Percentiles rank a stretch among this genome's conserved stretches.
These are phyloP conservation scores for Pugionium dolabratum DNA, from an alignment of 345 rosid species.

Conservation along the genomic window DNA sequence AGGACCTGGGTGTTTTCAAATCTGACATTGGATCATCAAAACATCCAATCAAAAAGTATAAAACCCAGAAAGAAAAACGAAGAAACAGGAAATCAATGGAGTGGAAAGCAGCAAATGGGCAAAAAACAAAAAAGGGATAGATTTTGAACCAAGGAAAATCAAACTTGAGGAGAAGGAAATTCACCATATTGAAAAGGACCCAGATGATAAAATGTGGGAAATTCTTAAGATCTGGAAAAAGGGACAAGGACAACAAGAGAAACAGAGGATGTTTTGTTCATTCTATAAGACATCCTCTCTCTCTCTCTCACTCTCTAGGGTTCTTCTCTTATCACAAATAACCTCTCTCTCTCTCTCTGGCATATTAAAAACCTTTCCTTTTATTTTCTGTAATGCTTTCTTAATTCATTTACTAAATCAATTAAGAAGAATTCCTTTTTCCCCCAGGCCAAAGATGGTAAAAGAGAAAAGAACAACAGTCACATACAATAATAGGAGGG, in stretches of 20 bases:
- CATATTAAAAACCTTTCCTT: slow-evolving; percentile 59
- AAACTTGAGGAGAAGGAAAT: slow-evolving; percentile 28
- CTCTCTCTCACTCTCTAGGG: slow-evolving; percentile 36
- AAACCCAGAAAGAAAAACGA: slow-evolving; percentile 22
- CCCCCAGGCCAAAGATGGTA: slow-evolving; percentile 38
- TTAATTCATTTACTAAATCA: slow-evolving; percentile 39
- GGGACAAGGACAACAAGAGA: slow-evolving; percentile 51
- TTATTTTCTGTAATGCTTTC: slow-evolving; percentile 41
- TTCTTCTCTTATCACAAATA: slow-evolving; percentile 42
- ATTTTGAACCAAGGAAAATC: slow-evolving; percentile 21
- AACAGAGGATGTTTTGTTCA: slow-evolving; percentile 63
- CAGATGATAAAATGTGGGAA: slow-evolving; percentile 58
- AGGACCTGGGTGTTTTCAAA: slow-evolving; percentile 52
- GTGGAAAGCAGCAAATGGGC: slow-evolving; percentile 42
- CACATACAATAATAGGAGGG: slow-evolving; percentile 43
- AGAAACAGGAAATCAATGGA: slow-evolving; percentile 21
- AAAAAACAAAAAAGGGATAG: slow-evolving; percentile 3
- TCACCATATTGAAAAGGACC: slow-evolving; percentile 65
- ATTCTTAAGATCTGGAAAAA: slow-evolving; percentile 76
- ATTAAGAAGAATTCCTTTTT: slow-evolving; percentile 61
- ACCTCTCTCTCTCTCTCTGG: slow-evolving; percentile 41
- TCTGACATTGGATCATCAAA: slow-evolving; percentile 61
- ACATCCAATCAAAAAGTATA: slow-evolving; percentile 38
- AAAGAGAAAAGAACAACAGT: slow-evolving; percentile 64
- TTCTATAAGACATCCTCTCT: slow-evolving; percentile 44